These are phyloP conservation scores for Mycena vulgaris DNA, from an alignment of 768 basidiomycete genomes.

Conservation along the genomic window DNA sequence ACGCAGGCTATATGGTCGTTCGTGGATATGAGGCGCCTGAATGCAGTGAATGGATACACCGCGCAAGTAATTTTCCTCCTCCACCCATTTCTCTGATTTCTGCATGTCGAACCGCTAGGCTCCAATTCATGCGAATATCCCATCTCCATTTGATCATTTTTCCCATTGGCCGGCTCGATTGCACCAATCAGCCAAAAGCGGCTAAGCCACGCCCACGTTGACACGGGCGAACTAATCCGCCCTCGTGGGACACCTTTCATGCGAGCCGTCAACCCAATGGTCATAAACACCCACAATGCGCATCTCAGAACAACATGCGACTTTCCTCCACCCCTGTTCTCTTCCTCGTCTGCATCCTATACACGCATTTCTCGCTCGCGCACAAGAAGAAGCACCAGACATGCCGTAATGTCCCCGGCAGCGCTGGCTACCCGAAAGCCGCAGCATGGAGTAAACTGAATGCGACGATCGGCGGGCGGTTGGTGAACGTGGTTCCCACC, in stretches of 20 bases:
- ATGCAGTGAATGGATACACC: conserved; percentile 13
- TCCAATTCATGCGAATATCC: conserved; percentile 14
- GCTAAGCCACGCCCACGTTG: conserved; percentile 1
- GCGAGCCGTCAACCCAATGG: neutral
- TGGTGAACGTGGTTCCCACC: conserved; percentile 13
- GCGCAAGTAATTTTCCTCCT: conserved; percentile 16
- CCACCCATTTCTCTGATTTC: conserved; percentile 4
- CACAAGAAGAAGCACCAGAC: neutral
- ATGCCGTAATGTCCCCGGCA: conserved; percentile 2
- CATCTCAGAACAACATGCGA: conserved; percentile 7
- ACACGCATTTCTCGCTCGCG: neutral
- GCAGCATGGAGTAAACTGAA: conserved; percentile 14
- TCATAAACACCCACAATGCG: conserved; percentile 10
- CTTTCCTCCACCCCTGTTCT: conserved; percentile 4
- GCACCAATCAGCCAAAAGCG: conserved; percentile 16
- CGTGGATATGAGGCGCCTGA: no score
- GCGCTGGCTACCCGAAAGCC: conserved; percentile 6
- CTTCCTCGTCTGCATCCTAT: neutral
- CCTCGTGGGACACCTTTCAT: neutral
- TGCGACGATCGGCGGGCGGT: conserved; percentile 5
- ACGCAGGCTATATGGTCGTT: no score
- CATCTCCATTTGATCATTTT: conserved; percentile 15
- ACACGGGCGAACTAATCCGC: neutral
- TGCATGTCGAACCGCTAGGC: conserved; percentile 10
- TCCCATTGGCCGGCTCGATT: neutral